Conservation (phyloP, 1,284 basidiomycete species). For the Schizopora paradoxa region DNA sequence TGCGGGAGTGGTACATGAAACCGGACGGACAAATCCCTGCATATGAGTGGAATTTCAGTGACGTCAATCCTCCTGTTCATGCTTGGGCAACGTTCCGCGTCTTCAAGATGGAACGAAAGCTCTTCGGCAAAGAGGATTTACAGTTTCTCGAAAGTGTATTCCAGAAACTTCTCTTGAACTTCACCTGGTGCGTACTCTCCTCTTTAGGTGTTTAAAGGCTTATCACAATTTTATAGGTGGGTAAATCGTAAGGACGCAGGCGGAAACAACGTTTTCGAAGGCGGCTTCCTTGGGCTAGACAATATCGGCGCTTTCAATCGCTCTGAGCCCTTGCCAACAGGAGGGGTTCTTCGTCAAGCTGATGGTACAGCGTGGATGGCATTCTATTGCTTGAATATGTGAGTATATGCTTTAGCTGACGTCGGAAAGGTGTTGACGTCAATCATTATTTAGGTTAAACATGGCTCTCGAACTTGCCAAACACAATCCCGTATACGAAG, state of each 20-base stretch:
- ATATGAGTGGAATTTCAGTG: slow-evolving; percentile 98
- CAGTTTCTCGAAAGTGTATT: slow-evolving; percentile 96
- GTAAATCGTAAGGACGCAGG: slow-evolving; percentile 96
- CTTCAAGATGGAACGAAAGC: slow-evolving; percentile 97
- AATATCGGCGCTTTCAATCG: slow-evolving; percentile 99
- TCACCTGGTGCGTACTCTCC: slow-evolving; percentile 71
- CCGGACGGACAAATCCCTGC: slow-evolving; percentile 97
- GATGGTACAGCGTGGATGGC: slow-evolving; percentile 99
- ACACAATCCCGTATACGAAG: slow-evolving; percentile 96
- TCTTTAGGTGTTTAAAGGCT: background rate
- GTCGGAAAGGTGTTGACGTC: slow-evolving; percentile 9
- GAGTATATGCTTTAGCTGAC: slow-evolving; percentile 23
- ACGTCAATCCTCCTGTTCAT: slow-evolving; percentile 96
- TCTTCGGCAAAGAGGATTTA: slow-evolving; percentile 87
- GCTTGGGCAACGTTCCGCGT: slow-evolving; percentile 97
- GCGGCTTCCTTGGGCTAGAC: slow-evolving; percentile 95
- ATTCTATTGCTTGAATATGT: slow-evolving; percentile 96
- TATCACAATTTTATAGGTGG: slow-evolving; percentile 58
- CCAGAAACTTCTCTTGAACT: slow-evolving; percentile 95
- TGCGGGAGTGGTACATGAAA: slow-evolving; percentile 99
- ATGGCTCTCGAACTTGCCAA: slow-evolving; percentile 97
- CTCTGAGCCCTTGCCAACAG: slow-evolving; percentile 92
- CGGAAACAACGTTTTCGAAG: slow-evolving; percentile 96
- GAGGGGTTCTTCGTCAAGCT: slow-evolving; percentile 87
- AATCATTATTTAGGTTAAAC: slow-evolving; percentile 61